Percentiles rank a stretch among this genome's conserved stretches.
These are phyloP conservation scores for Baorangia bicolor DNA, from an alignment of 768 basidiomycete genomes.

Conservation along the genomic window DNA sequence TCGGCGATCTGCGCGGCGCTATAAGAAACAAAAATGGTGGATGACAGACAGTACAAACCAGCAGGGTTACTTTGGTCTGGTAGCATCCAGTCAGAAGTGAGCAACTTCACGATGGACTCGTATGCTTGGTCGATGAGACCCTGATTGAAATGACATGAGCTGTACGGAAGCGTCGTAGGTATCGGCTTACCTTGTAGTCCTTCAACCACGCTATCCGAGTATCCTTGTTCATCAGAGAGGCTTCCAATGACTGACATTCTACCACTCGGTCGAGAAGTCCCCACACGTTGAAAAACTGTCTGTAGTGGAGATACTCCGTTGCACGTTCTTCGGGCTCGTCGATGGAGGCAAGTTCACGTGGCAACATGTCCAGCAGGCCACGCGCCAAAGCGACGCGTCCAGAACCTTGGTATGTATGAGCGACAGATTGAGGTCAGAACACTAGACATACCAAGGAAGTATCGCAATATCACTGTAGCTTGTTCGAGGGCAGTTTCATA, in stretches of 20 bases:
- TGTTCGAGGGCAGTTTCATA: slow-evolving; percentile 79
- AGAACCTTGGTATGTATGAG: slow-evolving; percentile 45
- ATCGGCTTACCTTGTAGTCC: slow-evolving; percentile 54
- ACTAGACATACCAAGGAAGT: slow-evolving; percentile 75
- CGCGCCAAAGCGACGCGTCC: slow-evolving; percentile 73
- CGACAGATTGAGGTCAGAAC: neutral
- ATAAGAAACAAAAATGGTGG: neutral
- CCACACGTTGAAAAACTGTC: slow-evolving; percentile 79
- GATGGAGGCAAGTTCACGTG: slow-evolving; percentile 59
- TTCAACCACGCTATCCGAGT: slow-evolving; percentile 58
- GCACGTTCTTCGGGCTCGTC: slow-evolving; percentile 68
- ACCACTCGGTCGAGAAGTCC: slow-evolving; percentile 60
- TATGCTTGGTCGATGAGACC: slow-evolving; percentile 60
- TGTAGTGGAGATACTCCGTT: slow-evolving; percentile 75
- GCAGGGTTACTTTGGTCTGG: slow-evolving; percentile 46
- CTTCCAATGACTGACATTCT: slow-evolving; percentile 58
- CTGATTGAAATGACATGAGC: slow-evolving; percentile 31
- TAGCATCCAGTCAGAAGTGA: slow-evolving; percentile 78
- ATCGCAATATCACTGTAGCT: slow-evolving; percentile 83
- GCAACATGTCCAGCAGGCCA: slow-evolving; percentile 56
- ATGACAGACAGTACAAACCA: slow-evolving; percentile 26
- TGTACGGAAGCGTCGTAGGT: neutral
- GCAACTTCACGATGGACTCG: slow-evolving; percentile 64
- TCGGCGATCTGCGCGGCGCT: slow-evolving; percentile 50
- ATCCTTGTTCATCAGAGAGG: slow-evolving; percentile 57